Percentiles rank a stretch among this genome's conserved stretches.
phyloP scores from a whole-genome alignment of 1,284 basidiomycete species.

The Ustilago loliicola region DNA sequence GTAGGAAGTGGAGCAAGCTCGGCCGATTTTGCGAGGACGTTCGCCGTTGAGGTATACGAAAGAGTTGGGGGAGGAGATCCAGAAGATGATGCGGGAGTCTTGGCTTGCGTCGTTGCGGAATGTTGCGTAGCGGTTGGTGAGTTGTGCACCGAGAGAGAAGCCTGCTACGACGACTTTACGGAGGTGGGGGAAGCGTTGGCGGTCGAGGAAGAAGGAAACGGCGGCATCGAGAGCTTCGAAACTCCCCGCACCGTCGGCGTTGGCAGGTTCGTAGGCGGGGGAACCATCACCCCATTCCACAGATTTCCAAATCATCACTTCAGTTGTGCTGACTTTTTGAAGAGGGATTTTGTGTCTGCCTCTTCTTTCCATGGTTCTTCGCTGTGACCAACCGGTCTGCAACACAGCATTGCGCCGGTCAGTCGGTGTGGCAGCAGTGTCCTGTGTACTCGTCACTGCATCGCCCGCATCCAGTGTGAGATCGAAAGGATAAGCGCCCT shows the following conservation, averaged over 20 bases:
- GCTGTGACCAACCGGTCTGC: background rate
- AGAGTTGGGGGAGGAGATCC: constrained; percentile 60
- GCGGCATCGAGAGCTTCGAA: constrained; percentile 63
- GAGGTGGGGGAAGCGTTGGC: constrained; percentile 55
- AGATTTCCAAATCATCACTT: constrained; percentile 53
- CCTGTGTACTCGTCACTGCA: constrained; percentile 11
- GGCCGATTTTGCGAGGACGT: constrained; percentile 37
- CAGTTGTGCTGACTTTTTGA: constrained; percentile 30
- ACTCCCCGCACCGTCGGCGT: constrained; percentile 27
- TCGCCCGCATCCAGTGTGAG: constrained; percentile 13
- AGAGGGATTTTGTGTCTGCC: constrained; percentile 13
- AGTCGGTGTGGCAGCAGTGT: constrained; percentile 18
- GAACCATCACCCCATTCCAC: constrained; percentile 58
- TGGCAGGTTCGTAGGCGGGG: constrained; percentile 47
- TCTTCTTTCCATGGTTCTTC: constrained; percentile 2
- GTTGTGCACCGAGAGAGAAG: constrained; percentile 62
- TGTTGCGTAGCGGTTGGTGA: constrained; percentile 58
- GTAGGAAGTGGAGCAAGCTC: constrained; percentile 36
- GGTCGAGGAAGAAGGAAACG: constrained; percentile 55
- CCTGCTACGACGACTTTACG: constrained; percentile 64
- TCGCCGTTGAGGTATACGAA: constrained; percentile 59
- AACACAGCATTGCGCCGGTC: background rate
- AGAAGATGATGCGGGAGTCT: constrained; percentile 55
- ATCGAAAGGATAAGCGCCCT: constrained; percentile 59
- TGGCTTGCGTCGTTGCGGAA: constrained; percentile 45